phyloP scores from a whole-genome alignment of 2,329 filamentous ascomycete genomes.

The Arachnomyces sp. region DNA sequence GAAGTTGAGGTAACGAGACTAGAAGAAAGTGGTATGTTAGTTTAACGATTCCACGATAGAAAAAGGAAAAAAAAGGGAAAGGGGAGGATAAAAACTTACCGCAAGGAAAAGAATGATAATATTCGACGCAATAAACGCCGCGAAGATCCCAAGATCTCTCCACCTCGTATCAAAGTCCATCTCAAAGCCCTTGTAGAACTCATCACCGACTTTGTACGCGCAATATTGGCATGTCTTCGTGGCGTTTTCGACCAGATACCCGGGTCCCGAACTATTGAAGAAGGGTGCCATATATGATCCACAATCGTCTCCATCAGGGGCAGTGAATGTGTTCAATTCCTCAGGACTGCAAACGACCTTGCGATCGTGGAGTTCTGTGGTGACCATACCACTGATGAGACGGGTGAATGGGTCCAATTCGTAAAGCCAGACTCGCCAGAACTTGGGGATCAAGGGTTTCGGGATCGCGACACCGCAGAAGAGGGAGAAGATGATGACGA shows the following conservation, averaged over 20 bases:
- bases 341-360: conserved; percentile 51
- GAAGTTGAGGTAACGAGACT: conserved; percentile 41
- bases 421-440: conserved; percentile 76
- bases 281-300: conserved; percentile 68
- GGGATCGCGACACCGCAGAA: conserved; percentile 87
- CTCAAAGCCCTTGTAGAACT: conserved; percentile 65
- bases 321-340: conserved; percentile 62
- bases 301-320: conserved; percentile 60
- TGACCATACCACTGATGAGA: conserved; percentile 71
- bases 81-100: conserved; percentile 33
- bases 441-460: conserved; percentile 65
- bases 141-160: conserved; percentile 74
- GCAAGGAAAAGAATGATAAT: conserved; percentile 56
- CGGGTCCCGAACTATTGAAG: conserved; percentile 59
- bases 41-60: conserved; percentile 1
- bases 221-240: conserved; percentile 71
- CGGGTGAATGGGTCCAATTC: conserved; percentile 77
- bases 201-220: conserved; percentile 68
- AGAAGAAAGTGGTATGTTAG: conserved; percentile 1
- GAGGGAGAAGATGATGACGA: conserved; percentile 73
- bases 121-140: conserved; percentile 71
- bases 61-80: conserved; percentile 3
- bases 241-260: conserved; percentile 62
- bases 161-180: conserved; percentile 64
- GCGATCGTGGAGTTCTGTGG: conserved; percentile 64